Evolutionary conservation across 2,329 filamentous ascomycete genomes (phyloP).

Genomic region (Fusarium decemcellulare): DNA sequence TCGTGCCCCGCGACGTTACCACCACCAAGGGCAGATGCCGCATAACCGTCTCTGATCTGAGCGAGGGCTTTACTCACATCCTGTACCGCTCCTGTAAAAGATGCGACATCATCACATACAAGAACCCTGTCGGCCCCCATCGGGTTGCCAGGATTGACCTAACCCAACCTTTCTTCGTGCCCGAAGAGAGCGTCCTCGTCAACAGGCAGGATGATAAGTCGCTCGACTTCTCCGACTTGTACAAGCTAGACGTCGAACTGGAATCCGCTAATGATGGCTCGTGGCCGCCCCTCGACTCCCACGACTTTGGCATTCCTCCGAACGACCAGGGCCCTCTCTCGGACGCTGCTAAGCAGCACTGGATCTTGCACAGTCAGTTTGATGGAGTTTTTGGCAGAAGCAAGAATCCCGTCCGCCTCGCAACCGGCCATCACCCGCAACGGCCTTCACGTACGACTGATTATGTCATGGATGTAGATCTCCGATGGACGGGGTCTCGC

Average conservation of each 20-base stretch:
- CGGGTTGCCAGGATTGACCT: conserved; percentile 64
- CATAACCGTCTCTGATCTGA: conserved; percentile 55
- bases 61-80: conserved; percentile 55
- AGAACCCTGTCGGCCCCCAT: conserved; percentile 61
- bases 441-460: conserved; percentile 53
- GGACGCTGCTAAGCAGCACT: conserved; percentile 46
- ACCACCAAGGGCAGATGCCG: conserved; percentile 55
- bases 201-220: conserved; percentile 62
- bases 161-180: conserved; percentile 65
- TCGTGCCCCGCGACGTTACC: conserved; percentile 49
- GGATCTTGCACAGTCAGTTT: conserved; percentile 59
- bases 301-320: conserved; percentile 49
- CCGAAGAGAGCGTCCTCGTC: conserved; percentile 65
- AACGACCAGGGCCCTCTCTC: conserved; percentile 35
- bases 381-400: conserved; percentile 59
- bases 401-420: conserved; percentile 53
- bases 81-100: conserved; percentile 69
- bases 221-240: conserved; percentile 64
- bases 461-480: conserved; percentile 64
- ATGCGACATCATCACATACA: conserved; percentile 66
- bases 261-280: conserved; percentile 63
- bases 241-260: conserved; percentile 66
- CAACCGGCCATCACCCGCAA: conserved; percentile 43
- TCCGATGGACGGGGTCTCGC: conserved; percentile 61
- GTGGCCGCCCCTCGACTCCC: conserved; percentile 67